Conservation (phyloP, 1,284 basidiomycete genomes). For the Irpex rosettiformis region DNA sequence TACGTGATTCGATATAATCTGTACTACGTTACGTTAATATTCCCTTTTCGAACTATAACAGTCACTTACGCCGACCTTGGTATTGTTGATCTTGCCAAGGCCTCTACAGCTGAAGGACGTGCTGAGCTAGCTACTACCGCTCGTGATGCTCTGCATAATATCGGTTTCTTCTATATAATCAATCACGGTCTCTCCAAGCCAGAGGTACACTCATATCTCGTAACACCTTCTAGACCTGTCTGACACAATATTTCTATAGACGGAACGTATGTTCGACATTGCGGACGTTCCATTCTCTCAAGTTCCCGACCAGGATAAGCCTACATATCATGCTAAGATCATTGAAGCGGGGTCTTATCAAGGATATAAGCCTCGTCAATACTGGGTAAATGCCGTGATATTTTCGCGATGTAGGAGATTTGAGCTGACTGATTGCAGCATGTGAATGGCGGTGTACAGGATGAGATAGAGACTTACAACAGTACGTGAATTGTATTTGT, state of each 20-base stretch:
- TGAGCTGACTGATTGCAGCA: no score
- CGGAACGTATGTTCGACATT: neutral
- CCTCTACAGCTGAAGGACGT: conserved; percentile 44
- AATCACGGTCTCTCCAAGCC: conserved; percentile 52
- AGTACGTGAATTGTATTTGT: neutral
- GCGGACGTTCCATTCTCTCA: neutral
- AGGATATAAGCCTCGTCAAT: neutral
- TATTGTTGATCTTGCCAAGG: conserved; percentile 61
- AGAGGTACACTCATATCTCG: conserved; percentile 32
- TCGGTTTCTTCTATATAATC: conserved; percentile 30
- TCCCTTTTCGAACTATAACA: conserved; percentile 21
- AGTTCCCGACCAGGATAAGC: neutral
- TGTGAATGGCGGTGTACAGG: neutral
- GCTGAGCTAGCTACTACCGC: conserved; percentile 36
- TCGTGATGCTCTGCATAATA: conserved; percentile 48
- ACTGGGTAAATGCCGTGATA: neutral
- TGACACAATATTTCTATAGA: neutral
- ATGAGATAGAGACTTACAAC: neutral
- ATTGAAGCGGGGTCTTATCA: neutral
- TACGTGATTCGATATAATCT: conserved; percentile 12
- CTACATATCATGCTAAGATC: neutral
- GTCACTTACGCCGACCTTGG: conserved; percentile 69
- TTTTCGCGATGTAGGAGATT: no score
- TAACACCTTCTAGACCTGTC: neutral
- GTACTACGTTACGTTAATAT: neutral